Evolutionary conservation across 2,329 filamentous ascomycete genomes (phyloP).

Genomic region (Hypocrella siamensis): DNA sequence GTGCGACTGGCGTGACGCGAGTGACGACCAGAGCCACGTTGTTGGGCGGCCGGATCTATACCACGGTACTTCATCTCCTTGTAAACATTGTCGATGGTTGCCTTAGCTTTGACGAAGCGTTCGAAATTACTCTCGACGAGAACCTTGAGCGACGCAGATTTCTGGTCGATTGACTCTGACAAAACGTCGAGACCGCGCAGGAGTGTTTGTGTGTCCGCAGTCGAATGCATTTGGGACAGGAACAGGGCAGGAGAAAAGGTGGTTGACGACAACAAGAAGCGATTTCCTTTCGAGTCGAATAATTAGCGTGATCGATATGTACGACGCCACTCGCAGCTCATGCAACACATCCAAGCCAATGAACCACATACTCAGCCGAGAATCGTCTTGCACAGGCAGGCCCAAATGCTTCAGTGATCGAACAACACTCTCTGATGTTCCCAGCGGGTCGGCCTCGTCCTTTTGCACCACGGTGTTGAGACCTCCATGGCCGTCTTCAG

Average conservation of each 20-base stretch:
- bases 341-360: too few relatives aligned
- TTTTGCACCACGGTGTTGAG: conserved; percentile 68
- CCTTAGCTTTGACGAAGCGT: conserved; percentile 91
- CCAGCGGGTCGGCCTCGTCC: conserved; percentile 85
- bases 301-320: conserved; percentile 5
- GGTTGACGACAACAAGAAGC: conserved; percentile 88
- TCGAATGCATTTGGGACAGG: conserved; percentile 78
- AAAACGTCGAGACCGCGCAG: conserved; percentile 72
- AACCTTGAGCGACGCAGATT: conserved; percentile 90
- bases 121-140: conserved; percentile 97
- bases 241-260: conserved; percentile 89
- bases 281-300: conserved; percentile 45
- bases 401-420: conserved; percentile 62
- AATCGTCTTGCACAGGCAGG: conserved; percentile 70
- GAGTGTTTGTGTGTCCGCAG: conserved; percentile 68
- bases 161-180: conserved; percentile 88
- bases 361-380: conserved; percentile 45
- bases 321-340: too few relatives aligned
- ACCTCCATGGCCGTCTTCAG: conserved; percentile 22
- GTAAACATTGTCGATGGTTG: conserved; percentile 97
- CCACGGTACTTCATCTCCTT: conserved; percentile 82
- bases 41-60: conserved; percentile 31
- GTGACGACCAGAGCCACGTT: conserved; percentile 30
- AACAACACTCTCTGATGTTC: conserved; percentile 77
- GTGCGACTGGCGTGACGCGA: conserved; percentile 53